Conservation (phyloP, 805 yeast species). For the Yamadazyma kitorensis region DNA sequence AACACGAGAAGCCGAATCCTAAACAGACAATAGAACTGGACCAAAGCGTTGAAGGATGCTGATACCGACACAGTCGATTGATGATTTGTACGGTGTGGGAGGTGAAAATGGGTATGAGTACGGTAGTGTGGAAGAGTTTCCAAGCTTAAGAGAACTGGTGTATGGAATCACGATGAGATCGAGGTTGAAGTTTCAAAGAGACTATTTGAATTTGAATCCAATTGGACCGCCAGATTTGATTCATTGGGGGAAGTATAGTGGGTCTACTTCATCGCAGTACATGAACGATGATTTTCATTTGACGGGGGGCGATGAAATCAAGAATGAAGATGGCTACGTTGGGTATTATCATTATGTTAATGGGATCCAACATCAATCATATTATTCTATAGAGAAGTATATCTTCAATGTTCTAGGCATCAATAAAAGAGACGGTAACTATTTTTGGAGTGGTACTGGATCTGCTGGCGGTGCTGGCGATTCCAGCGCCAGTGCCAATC, state of each 20-base stretch:
- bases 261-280: slow-evolving; percentile 26
- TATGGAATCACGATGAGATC: slow-evolving; percentile 9
- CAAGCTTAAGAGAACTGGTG: slow-evolving; percentile 11
- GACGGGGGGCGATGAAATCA: neutral
- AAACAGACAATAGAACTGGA: neutral
- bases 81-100: neutral
- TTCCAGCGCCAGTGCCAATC: slow-evolving; percentile 3
- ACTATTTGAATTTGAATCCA: neutral
- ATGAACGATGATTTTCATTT: slow-evolving; percentile 25
- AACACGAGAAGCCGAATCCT: neutral
- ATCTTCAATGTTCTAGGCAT: slow-evolving; percentile 27
- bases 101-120: slow-evolving; percentile 2
- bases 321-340: slow-evolving; percentile 30
- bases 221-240: slow-evolving; percentile 39
- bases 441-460: slow-evolving; percentile 5
- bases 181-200: slow-evolving; percentile 8
- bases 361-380: slow-evolving; percentile 24
- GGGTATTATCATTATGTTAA: slow-evolving; percentile 39
- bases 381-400: slow-evolving; percentile 28
- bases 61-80: too few species aligned
- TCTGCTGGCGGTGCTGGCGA: too few species aligned
- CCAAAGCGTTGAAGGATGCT: neutral
- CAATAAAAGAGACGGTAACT: slow-evolving; percentile 10
- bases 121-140: slow-evolving; percentile 8
- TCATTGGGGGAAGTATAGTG: slow-evolving; percentile 37